Percentiles rank a stretch among this genome's conserved stretches.
Conservation (phyloP, 805 yeast genomes). For the Metschnikowia shivogae region DNA sequence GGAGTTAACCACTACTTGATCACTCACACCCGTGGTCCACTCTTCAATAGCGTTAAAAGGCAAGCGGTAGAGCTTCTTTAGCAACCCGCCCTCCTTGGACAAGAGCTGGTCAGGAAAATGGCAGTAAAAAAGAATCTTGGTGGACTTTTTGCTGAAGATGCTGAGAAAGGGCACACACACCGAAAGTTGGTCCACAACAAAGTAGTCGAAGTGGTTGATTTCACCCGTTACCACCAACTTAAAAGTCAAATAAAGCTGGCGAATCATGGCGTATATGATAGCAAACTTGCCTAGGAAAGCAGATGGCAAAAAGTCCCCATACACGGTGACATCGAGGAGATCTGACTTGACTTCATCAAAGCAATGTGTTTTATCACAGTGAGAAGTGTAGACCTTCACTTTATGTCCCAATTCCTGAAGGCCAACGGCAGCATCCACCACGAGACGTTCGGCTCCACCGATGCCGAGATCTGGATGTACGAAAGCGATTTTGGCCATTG, state of each 20-base stretch:
- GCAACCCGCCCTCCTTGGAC: slow-evolving; percentile 50
- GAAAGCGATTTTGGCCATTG: slow-evolving; percentile 59
- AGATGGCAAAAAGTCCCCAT: slow-evolving; percentile 84
- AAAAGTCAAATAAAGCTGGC: slow-evolving; percentile 69
- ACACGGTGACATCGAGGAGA: slow-evolving; percentile 57
- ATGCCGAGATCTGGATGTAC: slow-evolving; percentile 96
- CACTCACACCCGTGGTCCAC: slow-evolving; percentile 71
- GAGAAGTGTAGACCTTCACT: slow-evolving; percentile 78
- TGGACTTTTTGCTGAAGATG: slow-evolving; percentile 32
- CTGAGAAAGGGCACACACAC: slow-evolving; percentile 73
- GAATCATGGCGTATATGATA: slow-evolving; percentile 74
- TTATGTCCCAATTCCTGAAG: slow-evolving; percentile 57
- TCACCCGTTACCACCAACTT: slow-evolving; percentile 46
- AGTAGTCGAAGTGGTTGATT: slow-evolving; percentile 55
- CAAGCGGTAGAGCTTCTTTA: slow-evolving; percentile 64
- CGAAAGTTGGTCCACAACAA: slow-evolving; percentile 84
- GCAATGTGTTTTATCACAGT: slow-evolving; percentile 82
- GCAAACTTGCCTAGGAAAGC: slow-evolving; percentile 60
- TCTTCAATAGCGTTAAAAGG: slow-evolving; percentile 88
- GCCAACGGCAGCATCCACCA: slow-evolving; percentile 92
- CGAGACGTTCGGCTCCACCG: slow-evolving; percentile 96
- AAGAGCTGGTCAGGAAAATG: slow-evolving; percentile 92
- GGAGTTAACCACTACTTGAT: slow-evolving; percentile 82
- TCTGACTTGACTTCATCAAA: slow-evolving; percentile 80
- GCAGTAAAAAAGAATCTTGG: slow-evolving; percentile 78